Base-by-base conservation (phyloP, 179 eudicot species). In the Beta macrorhiza region DNA sequence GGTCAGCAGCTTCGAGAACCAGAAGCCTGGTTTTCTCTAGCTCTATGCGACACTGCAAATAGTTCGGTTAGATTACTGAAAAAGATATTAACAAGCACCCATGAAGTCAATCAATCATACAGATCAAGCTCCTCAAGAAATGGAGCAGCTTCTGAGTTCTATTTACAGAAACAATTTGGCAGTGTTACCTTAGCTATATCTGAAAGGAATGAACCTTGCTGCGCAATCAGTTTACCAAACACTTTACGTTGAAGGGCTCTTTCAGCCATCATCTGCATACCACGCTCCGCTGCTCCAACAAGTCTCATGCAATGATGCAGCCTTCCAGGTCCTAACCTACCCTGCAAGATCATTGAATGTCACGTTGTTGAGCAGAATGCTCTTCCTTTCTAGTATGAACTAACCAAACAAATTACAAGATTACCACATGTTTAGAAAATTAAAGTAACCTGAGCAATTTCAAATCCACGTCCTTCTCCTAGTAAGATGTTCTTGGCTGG, bases 241-340 rank as follows among this genome's bases (percentile, higher is more conserved):
- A 97, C 91, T 72, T 74, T 89, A 85, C 99, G 89, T 79, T 89
- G 82, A 79, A 90, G 91, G 69, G 99, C 98, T 84, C 99, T 88
- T 84, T 92, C 89, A 78, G 88, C 90, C 97, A 93, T 94, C 90
- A 96, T 68, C 86, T 92, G 93, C 97, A 96, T 96, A 47, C 97
- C 98, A 72, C 99, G 98, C 86, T 96, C 98, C 53, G 99, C 98
- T 8, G 98, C 93, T 56, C 99, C 98, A 55, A 96, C 82, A 75
- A 91, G 84, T 87, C 99, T 91, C 99, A 96, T 89, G 89, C 99
- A 96, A 86, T 96, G 99, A 86, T 94, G 98, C 85, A 96, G 75
- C 88, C 98, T 92, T 85, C 99, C 99, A 47, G 98, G 99, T 68
- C 99, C 99, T 84, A 96, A 82, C 90, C 99, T 92, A 47, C 99